Base-by-base conservation (phyloP, 305 asterid genomes). In the Ilex paraguariensis region DNA sequence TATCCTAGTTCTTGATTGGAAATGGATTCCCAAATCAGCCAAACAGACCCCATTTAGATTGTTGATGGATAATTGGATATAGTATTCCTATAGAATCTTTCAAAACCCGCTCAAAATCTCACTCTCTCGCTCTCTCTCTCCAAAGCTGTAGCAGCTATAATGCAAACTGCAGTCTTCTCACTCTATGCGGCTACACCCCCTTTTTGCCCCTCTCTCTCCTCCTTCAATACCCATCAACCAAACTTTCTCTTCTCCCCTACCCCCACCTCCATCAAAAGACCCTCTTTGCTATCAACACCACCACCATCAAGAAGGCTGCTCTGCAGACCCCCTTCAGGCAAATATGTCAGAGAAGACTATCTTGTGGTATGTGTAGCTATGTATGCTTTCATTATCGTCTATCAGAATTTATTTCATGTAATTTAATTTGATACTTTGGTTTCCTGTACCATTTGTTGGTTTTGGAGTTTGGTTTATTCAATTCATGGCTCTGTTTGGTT, bases 261-360 rank as follows among this genome's bases (percentile, higher is more conserved):
- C 66, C 52, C 87, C 60, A 48, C 57, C 46, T 11, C 65, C 60
- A 63, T 6, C 60, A 55, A 28, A 42, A 67, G 65, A 45, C 77
- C 71, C 13, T 66, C 75, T 65, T 30, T 62, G 63, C 57, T 75
- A 28, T 78, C 84, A 52, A 66, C 82, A 69, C 84, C 76, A 48
- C 61, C 61, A n/a, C 74, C 62, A 45, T 62, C 86, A 36, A 84
- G 83, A 70, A 91, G 79, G 75, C 77, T 82, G 58, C 59, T 77
- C 0, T 88, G 88, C 82, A 68, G 68, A 63, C 82, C 95, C 54
- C 78, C 28, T 21, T 21, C 28, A 21, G 28, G 28, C 28, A 21
- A 21, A 49, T 83, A 83, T 67, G 50, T 91, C 83, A 76, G 86
- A 50, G 95, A 91, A 31, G 95, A 91, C 77, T 91, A 88, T 76